Evolutionary conservation across 129 eudicot genomes (phyloP), one percentile per base, ranked within the genome.

Genomic region (Kitagawia praeruptora): DNA sequence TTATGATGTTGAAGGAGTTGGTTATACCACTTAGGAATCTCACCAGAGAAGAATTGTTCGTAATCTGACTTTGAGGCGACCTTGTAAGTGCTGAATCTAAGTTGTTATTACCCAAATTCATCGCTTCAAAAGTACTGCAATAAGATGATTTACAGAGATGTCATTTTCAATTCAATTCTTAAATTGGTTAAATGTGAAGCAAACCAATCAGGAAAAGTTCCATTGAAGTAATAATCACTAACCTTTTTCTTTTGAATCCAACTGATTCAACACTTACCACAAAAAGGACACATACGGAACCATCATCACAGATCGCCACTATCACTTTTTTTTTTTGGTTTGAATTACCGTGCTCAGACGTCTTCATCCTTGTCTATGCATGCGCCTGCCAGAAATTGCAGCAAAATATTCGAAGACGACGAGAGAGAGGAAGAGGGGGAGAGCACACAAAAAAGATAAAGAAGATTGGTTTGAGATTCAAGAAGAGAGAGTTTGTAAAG

Each of bases 41-140:
- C 87, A 77, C 91, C 87, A 51, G 83, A 73, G 47, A 89, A 89
- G 86, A 87, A 46, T 87, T 89, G 21, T 83, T 85, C 77, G 77
- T 85, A 37, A 70, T 74, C 73, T 85, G 70, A 81, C 82, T 79
- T 23, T 46, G 81, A 39, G 93, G 91, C 34, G 87, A 77, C 54
- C 51, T 78, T 42, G 86, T 75, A 51, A 85, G 83, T 41, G 76
- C 28, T 2, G 86, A 76, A 77, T 54, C 78, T 18, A 84, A 72
- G 4, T 76, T 64, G 80, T 84, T 84, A 23, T 78, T 38, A 80
- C 81, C 76, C 78, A 84, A 80, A 76, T 80, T 81, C 78, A 84
- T 54, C 67, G 80, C 64, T 15, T 54, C 38, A 21, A 84, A 76
- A 31, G 74, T 70, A 54, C 78, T 80, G 58, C 80, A 51, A 83